phyloP scores from a whole-genome alignment of 805 yeast genomes.

The Candida odintsovae region DNA sequence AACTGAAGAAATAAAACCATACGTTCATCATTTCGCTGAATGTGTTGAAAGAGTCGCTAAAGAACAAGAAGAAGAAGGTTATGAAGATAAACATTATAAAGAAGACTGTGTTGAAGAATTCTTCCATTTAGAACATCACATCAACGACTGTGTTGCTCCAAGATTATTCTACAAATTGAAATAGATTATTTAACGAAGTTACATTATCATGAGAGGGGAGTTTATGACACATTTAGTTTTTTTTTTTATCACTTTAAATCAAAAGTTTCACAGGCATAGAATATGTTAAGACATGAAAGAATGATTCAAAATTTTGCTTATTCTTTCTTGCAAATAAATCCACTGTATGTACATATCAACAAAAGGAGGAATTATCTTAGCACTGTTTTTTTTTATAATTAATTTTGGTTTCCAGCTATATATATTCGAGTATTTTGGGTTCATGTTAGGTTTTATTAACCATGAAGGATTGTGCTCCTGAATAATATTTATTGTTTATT shows the following conservation, averaged over 20 bases:
- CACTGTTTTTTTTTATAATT: neutral
- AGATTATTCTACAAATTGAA: slow-evolving; percentile 81
- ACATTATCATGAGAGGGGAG: neutral
- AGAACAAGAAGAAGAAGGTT: slow-evolving; percentile 78
- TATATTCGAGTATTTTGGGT: neutral
- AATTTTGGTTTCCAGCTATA: neutral
- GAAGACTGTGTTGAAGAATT: slow-evolving; percentile 98
- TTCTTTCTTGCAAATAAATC: neutral
- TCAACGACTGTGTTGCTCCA: slow-evolving; percentile 90
- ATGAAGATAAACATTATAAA: slow-evolving; percentile 74
- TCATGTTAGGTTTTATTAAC: neutral
- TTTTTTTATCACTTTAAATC: neutral
- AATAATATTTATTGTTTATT: neutral
- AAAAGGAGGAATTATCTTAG: neutral
- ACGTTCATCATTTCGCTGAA: slow-evolving; percentile 86
- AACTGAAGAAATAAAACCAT: slow-evolving; percentile 61
- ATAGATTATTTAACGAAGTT: slow-evolving; percentile 28
- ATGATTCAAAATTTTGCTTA: slow-evolving; percentile 1
- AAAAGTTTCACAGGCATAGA: neutral
- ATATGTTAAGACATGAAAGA: neutral
- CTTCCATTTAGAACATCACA: slow-evolving; percentile 92
- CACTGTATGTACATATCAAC: neutral
- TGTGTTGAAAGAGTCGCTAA: slow-evolving; percentile 93
- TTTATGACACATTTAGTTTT: neutral
- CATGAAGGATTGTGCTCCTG: neutral